Evolutionary conservation across 176 grass and related monocot genomes (phyloP).

Genomic region (Oryza nivara): DNA sequence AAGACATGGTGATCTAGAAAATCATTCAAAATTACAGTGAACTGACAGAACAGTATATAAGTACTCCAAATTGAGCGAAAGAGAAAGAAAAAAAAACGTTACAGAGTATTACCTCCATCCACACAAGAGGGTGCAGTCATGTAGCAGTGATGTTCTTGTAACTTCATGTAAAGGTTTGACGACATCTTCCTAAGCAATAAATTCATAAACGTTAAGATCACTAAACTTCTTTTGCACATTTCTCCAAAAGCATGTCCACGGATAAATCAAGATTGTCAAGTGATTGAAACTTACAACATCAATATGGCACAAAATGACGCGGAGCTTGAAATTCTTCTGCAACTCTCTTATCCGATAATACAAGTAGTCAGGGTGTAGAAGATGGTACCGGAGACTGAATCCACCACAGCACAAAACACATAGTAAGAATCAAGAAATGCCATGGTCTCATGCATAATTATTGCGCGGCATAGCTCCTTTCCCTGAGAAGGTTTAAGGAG

Average conservation of each 20-base stretch:
- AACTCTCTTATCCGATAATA: constrained; percentile 94
- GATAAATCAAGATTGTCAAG: background rate
- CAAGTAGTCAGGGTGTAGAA: constrained; percentile 96
- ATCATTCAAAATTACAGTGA: constrained; percentile 14
- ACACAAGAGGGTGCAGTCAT: constrained; percentile 95
- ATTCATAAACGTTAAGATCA: constrained; percentile 7
- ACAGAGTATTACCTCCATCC: constrained; percentile 76
- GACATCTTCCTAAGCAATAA: constrained; percentile 82
- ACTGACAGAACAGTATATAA: background rate
- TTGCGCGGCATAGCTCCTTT: background rate
- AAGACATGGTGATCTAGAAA: constrained; percentile 1
- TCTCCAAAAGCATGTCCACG: background rate
- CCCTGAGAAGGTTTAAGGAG: background rate
- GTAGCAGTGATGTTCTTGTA: constrained; percentile 84
- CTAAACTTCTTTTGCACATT: constrained; percentile 3
- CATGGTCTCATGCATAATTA: background rate
- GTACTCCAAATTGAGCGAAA: constrained; percentile 6
- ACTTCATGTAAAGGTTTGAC: constrained; percentile 92
- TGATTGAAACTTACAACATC: constrained; percentile 74
- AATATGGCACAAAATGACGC: constrained; percentile 84
- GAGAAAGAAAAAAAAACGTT: background rate
- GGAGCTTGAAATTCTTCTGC: constrained; percentile 90
- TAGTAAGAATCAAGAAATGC: constrained; percentile 21
- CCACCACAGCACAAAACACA: constrained; percentile 16
- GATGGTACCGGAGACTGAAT: constrained; percentile 91